These are phyloP conservation scores for Saturnispora besseyi DNA, from an alignment of 805 yeast genomes.

Conservation along the genomic window DNA sequence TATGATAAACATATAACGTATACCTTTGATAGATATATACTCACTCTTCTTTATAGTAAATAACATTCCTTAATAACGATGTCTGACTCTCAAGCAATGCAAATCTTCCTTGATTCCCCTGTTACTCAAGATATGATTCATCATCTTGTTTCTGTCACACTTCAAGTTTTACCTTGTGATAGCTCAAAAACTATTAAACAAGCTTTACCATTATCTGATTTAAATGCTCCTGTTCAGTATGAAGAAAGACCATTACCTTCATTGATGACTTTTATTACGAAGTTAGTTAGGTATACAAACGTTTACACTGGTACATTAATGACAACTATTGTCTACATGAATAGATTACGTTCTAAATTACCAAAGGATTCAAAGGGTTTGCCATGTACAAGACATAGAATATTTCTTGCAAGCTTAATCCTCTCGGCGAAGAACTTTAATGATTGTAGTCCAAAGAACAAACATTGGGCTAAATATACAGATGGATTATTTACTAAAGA, in stretches of 20 bases:
- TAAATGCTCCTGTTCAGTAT: conserved; percentile 24
- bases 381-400: conserved; percentile 74
- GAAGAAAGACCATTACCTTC: conserved; percentile 49
- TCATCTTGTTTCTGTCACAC: conserved; percentile 54
- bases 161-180: conserved; percentile 59
- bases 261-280: conserved; percentile 63
- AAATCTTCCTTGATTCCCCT: conserved; percentile 51
- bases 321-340: conserved; percentile 62
- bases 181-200: conserved; percentile 30
- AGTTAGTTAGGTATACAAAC: conserved; percentile 62
- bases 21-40: too few species aligned
- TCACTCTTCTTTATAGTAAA: too few species aligned
- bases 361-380: conserved; percentile 69
- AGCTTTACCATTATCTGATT: conserved; percentile 23
- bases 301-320: conserved; percentile 75
- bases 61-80: conserved; percentile 15
- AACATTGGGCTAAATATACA: conserved; percentile 73
- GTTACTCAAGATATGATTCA: conserved; percentile 70
- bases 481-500: conserved; percentile 60
- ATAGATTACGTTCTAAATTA: conserved; percentile 48
- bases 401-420: conserved; percentile 65
- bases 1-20: too few species aligned
- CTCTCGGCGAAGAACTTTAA: conserved; percentile 67
- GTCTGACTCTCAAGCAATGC: conserved; percentile 49
- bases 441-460: conserved; percentile 69